phyloP scores from a whole-genome alignment of 129 eudicot species.

The Cynara cardunculus region DNA sequence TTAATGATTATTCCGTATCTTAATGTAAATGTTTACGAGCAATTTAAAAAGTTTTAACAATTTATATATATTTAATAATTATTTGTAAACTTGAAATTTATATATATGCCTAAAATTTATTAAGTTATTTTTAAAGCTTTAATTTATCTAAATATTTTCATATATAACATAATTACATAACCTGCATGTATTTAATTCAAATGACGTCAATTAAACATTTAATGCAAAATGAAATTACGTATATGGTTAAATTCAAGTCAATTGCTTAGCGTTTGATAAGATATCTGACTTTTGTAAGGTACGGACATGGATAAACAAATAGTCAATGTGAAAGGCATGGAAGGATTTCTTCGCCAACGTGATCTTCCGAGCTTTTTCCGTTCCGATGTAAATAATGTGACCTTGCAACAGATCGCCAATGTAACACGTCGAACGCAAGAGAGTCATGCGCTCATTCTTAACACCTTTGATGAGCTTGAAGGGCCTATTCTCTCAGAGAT shows the following conservation, averaged over 20 bases:
- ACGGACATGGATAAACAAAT: constrained; percentile 40
- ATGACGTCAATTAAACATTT: neutral
- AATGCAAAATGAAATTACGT: neutral
- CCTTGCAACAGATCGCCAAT: neutral
- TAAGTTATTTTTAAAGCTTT: too few relatives aligned
- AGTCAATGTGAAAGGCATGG: constrained; percentile 44
- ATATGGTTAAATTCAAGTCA: neutral
- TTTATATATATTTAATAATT: too few relatives aligned
- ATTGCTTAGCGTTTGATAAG: neutral
- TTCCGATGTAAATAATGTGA: constrained; percentile 1
- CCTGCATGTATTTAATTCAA: too few relatives aligned
- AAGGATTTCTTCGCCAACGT: constrained; percentile 46
- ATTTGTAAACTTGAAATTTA: too few relatives aligned
- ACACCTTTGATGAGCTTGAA: constrained; percentile 68
- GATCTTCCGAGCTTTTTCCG: constrained; percentile 61
- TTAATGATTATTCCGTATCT: too few relatives aligned
- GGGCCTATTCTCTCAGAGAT: constrained; percentile 44
- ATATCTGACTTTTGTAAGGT: constrained; percentile 18
- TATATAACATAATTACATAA: too few relatives aligned
- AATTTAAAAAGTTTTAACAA: too few relatives aligned
- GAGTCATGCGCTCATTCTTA: constrained; percentile 43
- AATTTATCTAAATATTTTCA: too few relatives aligned
- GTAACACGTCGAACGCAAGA: constrained; percentile 9
- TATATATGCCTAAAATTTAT: too few relatives aligned
- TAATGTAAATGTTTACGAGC: too few relatives aligned